Conservation (phyloP, 2,329 filamentous ascomycete species). For the Penicillium brevicompactum region DNA sequence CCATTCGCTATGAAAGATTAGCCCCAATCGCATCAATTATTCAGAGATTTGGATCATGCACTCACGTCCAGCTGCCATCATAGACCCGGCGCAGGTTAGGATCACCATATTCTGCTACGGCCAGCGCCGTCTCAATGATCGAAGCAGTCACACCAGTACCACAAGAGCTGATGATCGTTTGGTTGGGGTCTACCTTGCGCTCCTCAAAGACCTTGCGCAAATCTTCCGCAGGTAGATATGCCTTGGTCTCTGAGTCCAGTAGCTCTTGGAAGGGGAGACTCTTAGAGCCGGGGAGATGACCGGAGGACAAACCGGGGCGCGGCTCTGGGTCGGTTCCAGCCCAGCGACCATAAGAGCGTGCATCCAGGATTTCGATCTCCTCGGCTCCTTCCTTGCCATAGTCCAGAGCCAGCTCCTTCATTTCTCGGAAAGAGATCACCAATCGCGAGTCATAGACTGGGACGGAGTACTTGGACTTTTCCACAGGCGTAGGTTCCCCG, state of each 20-base stretch:
- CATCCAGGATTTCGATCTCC: slow-evolving; percentile 86
- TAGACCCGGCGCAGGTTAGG: slow-evolving; percentile 74
- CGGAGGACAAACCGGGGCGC: slow-evolving; percentile 79
- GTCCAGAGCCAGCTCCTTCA: slow-evolving; percentile 74
- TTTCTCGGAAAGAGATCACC: slow-evolving; percentile 79
- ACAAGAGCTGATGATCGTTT: slow-evolving; percentile 83
- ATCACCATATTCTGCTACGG: slow-evolving; percentile 73
- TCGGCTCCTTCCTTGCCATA: slow-evolving; percentile 80
- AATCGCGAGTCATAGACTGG: slow-evolving; percentile 63
- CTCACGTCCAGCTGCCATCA: slow-evolving; percentile 97
- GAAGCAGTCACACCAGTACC: slow-evolving; percentile 94
- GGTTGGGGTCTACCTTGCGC: slow-evolving; percentile 77
- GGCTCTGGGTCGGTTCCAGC: slow-evolving; percentile 83
- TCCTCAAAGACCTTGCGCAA: slow-evolving; percentile 74
- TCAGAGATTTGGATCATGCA: slow-evolving; percentile 33
- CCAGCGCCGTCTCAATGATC: slow-evolving; percentile 83
- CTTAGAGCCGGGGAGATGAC: slow-evolving; percentile 87
- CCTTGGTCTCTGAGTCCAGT: slow-evolving; percentile 80
- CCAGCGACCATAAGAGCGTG: slow-evolving; percentile 77
- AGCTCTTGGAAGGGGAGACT: slow-evolving; percentile 79
- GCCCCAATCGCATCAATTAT: not conserved
- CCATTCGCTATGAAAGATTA: slow-evolving; percentile 47
- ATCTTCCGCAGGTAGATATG: slow-evolving; percentile 71
- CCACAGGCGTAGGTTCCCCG: slow-evolving; percentile 53
- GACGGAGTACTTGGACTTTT: slow-evolving; percentile 49